Evolutionary conservation across 345 rosid species (phyloP).

Genomic region (Eucalyptus grandis): DNA sequence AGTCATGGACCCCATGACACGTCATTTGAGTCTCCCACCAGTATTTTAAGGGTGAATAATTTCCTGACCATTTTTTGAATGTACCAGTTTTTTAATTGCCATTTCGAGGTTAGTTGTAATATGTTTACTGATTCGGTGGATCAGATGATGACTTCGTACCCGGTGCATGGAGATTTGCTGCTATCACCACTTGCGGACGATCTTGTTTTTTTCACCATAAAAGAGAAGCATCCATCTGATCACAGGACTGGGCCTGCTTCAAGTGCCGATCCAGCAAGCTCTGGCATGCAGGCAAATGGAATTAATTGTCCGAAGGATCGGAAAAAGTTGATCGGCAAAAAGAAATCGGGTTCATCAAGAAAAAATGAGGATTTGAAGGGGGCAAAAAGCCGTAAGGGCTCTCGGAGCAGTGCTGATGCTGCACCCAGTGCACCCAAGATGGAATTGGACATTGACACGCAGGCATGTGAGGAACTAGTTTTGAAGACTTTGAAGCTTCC

Average conservation of each 20-base stretch:
- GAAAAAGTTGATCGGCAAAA: constrained; percentile 20
- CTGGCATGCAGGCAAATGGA: constrained; percentile 3
- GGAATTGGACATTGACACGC: constrained; percentile 25
- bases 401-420: constrained; percentile 8
- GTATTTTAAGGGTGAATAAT: constrained; percentile 54
- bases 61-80: constrained; percentile 2
- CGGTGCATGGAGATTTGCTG: constrained; percentile 27
- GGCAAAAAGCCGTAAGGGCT: constrained; percentile 21
- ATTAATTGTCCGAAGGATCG: constrained; percentile 29
- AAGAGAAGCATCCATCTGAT: constrained; percentile 22
- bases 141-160: constrained; percentile 79
- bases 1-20: constrained; percentile 31
- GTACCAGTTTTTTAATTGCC: background rate
- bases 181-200: constrained; percentile 80
- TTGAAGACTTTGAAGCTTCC: constrained; percentile 61
- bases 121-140: constrained; percentile 10
- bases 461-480: constrained; percentile 61
- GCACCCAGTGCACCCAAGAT: constrained; percentile 6
- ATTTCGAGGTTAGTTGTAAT: constrained; percentile 1
- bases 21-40: constrained; percentile 46
- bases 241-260: constrained; percentile 5
- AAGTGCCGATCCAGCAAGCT: constrained; percentile 9
- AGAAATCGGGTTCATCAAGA: constrained; percentile 27
- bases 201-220: constrained; percentile 37
- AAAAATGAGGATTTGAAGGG: constrained; percentile 26